A percentile compares a stretch with the other conserved stretches of the same genome.
phyloP scores from a whole-genome alignment of 2,329 filamentous ascomycete species.

The Hawksworthiomyces lignivorus region DNA sequence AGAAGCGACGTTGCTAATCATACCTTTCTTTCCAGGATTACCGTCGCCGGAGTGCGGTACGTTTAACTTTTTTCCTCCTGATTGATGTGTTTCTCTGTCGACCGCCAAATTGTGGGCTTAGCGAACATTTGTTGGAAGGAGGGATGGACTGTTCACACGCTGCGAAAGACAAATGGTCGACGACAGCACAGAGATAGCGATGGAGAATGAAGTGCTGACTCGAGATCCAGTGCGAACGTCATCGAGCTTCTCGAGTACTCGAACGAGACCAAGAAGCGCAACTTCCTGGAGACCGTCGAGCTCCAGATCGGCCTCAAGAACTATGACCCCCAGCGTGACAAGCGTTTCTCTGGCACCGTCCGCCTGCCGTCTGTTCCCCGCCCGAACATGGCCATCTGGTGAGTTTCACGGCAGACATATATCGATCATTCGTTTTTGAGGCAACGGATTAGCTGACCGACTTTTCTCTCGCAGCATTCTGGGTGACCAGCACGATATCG shows the following conservation, averaged over 20 bases:
- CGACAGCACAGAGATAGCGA: no score
- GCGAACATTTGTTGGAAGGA: no score
- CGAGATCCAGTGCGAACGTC: constrained; percentile 74
- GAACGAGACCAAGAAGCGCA: constrained; percentile 85
- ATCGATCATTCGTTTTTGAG: no score
- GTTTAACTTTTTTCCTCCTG: constrained; percentile 4
- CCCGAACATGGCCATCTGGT: constrained; percentile 38
- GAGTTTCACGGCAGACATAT: no score
- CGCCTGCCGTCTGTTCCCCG: constrained; percentile 86
- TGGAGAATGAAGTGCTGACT: no score
- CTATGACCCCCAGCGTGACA: constrained; percentile 99
- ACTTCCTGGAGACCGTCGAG: constrained; percentile 62
- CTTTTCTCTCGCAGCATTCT: constrained; percentile 40
- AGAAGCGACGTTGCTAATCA: constrained; percentile 36
- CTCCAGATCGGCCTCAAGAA: constrained; percentile 80
- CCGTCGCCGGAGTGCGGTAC: constrained; percentile 28
- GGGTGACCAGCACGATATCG: constrained; percentile 88
- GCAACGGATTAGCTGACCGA: no score
- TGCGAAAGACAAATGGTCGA: no score
- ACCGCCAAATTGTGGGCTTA: no score
- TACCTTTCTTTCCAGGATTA: constrained; percentile 13
- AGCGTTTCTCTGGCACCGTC: constrained; percentile 99
- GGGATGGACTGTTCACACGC: no score
- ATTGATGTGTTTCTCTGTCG: no score
- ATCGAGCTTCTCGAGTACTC: constrained; percentile 92